Base-by-base conservation (phyloP, 306 rosid species). In the Sindora glabra region DNA sequence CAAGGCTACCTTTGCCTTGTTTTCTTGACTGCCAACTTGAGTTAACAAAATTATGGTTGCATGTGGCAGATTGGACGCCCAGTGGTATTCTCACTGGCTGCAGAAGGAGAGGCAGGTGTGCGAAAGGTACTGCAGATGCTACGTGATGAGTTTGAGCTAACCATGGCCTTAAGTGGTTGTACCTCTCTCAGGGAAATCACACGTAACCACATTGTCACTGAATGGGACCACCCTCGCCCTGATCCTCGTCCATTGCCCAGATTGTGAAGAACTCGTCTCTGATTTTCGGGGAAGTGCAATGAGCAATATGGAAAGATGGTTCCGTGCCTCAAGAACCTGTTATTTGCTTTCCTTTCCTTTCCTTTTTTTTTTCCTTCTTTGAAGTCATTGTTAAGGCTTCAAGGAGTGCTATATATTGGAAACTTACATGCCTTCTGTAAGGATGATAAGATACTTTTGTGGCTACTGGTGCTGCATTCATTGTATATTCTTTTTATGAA, bases 141-240 rank as follows among this genome's bases (percentile, higher is more conserved):
- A 0, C 95, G 89, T 0, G 94, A 94, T 0, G 99, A 89, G 76
- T 89, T 89, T 37, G 97, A 94, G 79, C 65, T 94, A 39, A 89
- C 97, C 16, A 89, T 94, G 99, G 87, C 99, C 1, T 75, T 94
- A 26, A 89, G 94, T 11, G 99, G 99, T 24, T 86, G 95, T 61
- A 82, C 94, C 64, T 82, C 87, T 0, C 86, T 94, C 32, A 81
- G 71, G 62, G 99, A 94, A 67, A 94, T 94, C 72, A 86, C 90
- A 19, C 99, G 99, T 25, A 56, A 86, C 30, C 99, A 94, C 69
- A 62, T 94, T 30, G 67, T 55, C 32, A 37, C 94, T 0, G 89
- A 89, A 0, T 94, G 94, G 94, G 99, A 94, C 79, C 56, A 4
- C 4, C 94, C 97, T 46, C 95, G 70, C 50, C 8, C n/a, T 16